Base-by-base conservation (phyloP, 2,329 filamentous ascomycete species). In the Whalleya microplaca region DNA sequence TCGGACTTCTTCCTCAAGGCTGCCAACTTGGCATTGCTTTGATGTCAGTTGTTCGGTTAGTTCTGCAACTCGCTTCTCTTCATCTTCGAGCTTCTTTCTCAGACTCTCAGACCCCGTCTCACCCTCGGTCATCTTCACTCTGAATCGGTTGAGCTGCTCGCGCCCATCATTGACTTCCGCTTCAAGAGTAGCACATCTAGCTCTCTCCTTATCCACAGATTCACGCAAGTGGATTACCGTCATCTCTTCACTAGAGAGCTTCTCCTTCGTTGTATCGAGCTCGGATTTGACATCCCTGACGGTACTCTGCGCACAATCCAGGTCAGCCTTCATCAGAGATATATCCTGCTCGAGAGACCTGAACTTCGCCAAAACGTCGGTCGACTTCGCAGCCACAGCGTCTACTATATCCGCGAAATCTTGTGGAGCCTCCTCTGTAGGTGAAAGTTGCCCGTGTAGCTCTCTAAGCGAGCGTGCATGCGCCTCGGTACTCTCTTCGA, bases 31-130 rank as follows among this genome's bases (percentile, higher is more conserved):
- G n/a, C 89, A 89, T 65, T 90, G 87, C n/a, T 86, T 84, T 51
- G 88, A 85, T 2, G 88, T 87, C 19, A 96, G 79, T 66, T 91
- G 85, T 64, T 91, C 84, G 2, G 85, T 83, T 23, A 96, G 75
- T 12, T 79, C 80, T 20, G 83, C 82, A 3, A 91, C 83, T 71
- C 86, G 90, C 55, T 78, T 80, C 72, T 96, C 91, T 66, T 92
- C 88, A 55, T 91, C 89, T 42, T 88, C 85, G 2, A 96, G 80
- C 52, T 87, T 84, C 72, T 88, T 88, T 53, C 90, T 86, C 52
- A 96, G 76, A 23, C 85, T 86, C 72, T 93, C 91, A 0, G 91
- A 92, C 4, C 92, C 92, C 2, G 87, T 92, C 72, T 95, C 91
- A 16, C 91, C 92, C 62, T 93, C 89, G 1, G 89, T 85, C 68